Conservation (phyloP, 305 asterid species). For the Rubia tinctorum region DNA sequence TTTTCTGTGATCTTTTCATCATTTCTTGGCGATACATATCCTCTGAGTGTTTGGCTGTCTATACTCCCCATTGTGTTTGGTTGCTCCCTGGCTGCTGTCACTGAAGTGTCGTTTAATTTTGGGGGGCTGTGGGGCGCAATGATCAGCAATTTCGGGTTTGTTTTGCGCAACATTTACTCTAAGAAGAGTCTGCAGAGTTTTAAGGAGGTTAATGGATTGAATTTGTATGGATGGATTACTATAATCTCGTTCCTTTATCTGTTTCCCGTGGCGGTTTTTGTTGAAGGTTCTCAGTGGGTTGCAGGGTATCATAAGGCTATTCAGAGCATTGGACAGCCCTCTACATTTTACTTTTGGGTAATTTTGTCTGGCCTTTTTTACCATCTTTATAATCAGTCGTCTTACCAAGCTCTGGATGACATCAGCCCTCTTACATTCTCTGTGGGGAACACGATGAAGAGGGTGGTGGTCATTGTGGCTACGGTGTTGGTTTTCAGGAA, state of each 20-base stretch:
- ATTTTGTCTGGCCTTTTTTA: slow-evolving; percentile 25
- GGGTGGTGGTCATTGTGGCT: slow-evolving; percentile 34
- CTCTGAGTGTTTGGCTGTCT: slow-evolving; percentile 24
- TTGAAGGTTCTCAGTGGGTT: slow-evolving; percentile 28
- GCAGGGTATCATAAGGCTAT: slow-evolving; percentile 25
- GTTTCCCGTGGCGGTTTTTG: slow-evolving; percentile 21
- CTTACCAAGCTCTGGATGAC: slow-evolving; percentile 34
- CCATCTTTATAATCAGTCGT: slow-evolving; percentile 28
- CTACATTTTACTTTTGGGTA: slow-evolving; percentile 26
- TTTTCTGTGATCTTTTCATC: slow-evolving; percentile 25
- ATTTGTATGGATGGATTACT: slow-evolving; percentile 25
- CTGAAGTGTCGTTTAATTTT: slow-evolving; percentile 28
- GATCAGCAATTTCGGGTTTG: slow-evolving; percentile 27
- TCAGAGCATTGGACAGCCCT: slow-evolving; percentile 18
- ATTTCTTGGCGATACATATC: slow-evolving; percentile 23
- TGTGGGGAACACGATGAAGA: slow-evolving; percentile 32
- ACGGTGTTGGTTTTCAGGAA: slow-evolving; percentile 29
- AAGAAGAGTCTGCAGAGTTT: slow-evolving; percentile 24
- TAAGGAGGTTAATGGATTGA: slow-evolving; percentile 26
- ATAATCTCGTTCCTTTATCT: slow-evolving; percentile 22
- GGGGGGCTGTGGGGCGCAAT: slow-evolving; percentile 29
- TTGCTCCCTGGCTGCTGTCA: slow-evolving; percentile 26
- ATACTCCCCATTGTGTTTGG: slow-evolving; percentile 28
- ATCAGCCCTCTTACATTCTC: slow-evolving; percentile 32
- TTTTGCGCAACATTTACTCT: slow-evolving; percentile 23